These are phyloP conservation scores for Acanthamoeba healyi DNA, from an alignment of 208 protist species.

Conservation along the genomic window DNA sequence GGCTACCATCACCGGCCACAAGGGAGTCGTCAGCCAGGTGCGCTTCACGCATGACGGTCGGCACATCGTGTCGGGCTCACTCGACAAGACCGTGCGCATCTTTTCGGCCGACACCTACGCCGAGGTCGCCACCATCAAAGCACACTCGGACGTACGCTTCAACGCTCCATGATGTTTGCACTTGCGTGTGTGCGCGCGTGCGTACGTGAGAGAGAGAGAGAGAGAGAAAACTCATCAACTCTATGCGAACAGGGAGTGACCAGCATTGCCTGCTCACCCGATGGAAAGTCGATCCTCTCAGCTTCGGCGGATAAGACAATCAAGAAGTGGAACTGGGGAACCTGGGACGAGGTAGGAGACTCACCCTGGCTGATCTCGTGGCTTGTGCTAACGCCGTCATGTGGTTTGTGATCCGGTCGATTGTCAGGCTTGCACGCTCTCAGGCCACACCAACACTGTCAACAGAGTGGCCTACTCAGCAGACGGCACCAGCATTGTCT, in stretches of 20 bases:
- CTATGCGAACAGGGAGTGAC: too few relatives aligned
- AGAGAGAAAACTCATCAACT: too few relatives aligned
- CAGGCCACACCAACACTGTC: slow-evolving; percentile 76
- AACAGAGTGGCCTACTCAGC: slow-evolving; percentile 20
- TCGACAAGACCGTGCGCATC: slow-evolving; percentile 25
- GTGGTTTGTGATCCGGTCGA: too few relatives aligned
- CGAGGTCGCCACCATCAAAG: neutral
- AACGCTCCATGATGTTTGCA: too few relatives aligned
- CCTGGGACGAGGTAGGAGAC: neutral
- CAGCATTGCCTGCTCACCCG: neutral
- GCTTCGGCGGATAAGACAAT: slow-evolving; percentile 71
- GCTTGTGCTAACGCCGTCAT: too few relatives aligned
- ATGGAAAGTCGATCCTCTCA: slow-evolving; percentile 36
- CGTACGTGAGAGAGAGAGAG: too few relatives aligned
- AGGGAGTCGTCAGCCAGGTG: slow-evolving; percentile 29
- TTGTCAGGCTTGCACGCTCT: slow-evolving; percentile 56
- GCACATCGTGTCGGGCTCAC: neutral
- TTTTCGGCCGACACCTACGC: neutral
- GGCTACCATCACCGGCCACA: slow-evolving; percentile 54
- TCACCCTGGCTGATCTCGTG: too few relatives aligned
- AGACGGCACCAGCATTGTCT: slow-evolving; percentile 20
- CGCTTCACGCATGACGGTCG: neutral
- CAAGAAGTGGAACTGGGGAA: slow-evolving; percentile 69
- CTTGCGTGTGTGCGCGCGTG: too few relatives aligned
- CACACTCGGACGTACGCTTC: neutral